These are phyloP conservation scores for Lagerstroemia fauriei DNA, from an alignment of 441 rosid genomes.

Conservation along the genomic window DNA sequence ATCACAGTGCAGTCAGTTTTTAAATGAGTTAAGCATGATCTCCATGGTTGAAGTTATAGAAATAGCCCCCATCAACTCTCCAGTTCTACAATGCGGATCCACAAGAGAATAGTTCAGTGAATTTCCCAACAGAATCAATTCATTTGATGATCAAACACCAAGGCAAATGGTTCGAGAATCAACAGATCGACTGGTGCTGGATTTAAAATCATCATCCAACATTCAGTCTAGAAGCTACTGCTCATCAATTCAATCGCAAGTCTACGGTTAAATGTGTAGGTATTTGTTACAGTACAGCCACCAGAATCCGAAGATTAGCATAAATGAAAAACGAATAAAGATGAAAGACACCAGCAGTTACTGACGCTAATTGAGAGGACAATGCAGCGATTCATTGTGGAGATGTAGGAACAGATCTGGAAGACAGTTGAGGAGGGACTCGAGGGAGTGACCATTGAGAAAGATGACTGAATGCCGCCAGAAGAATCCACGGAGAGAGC, in stretches of 20 bases:
- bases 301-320: background rate
- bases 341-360: background rate
- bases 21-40: too few species aligned
- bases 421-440: constrained; percentile 33
- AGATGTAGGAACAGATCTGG: constrained; percentile 17
- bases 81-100: background rate
- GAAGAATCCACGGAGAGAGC: constrained; percentile 26
- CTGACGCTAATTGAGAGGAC: background rate
- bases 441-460: constrained; percentile 32
- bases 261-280: background rate
- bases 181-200: background rate
- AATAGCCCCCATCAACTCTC: background rate
- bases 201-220: background rate
- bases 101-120: background rate
- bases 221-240: background rate
- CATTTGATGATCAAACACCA: background rate
- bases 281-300: background rate
- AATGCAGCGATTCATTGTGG: background rate
- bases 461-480: constrained; percentile 35
- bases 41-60: too few species aligned
- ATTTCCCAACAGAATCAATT: background rate
- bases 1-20: background rate
- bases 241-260: background rate
- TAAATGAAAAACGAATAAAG: background rate
- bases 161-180: background rate